phyloP scores from a whole-genome alignment of 768 basidiomycete species.

The Suillus clintonianus region DNA sequence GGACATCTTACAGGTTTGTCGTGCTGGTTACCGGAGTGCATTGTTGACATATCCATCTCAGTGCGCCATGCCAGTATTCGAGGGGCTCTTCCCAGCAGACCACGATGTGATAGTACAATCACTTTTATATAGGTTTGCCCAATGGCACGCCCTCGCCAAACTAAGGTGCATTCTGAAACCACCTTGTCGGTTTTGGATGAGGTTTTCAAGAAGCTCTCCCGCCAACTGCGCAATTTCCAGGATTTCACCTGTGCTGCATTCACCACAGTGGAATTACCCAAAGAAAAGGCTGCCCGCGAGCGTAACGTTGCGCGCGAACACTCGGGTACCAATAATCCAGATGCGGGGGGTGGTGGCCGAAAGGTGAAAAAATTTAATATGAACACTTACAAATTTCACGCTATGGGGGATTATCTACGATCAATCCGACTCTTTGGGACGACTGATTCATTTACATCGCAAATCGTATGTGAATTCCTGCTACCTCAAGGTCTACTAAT shows the following conservation, averaged over 20 bases:
- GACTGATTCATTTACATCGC: background rate
- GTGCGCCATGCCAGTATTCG: constrained; percentile 35
- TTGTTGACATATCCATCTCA: constrained; percentile 5
- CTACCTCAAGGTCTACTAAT: no score
- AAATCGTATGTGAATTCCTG: background rate
- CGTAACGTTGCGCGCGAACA: background rate
- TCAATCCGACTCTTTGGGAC: constrained; percentile 11
- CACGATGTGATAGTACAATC: constrained; percentile 20
- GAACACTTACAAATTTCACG: constrained; percentile 27
- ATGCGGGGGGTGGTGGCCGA: no score
- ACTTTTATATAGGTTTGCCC: constrained; percentile 22
- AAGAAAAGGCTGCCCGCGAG: constrained; percentile 30
- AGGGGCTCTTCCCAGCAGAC: constrained; percentile 28
- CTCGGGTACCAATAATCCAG: no score
- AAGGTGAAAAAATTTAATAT: constrained; percentile 18
- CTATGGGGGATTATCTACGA: constrained; percentile 18
- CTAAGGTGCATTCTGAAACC: constrained; percentile 32
- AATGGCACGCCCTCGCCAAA: constrained; percentile 40
- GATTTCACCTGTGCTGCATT: constrained; percentile 20
- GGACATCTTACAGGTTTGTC: constrained; percentile 42
- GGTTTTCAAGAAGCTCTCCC: constrained; percentile 22
- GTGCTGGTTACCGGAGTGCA: background rate
- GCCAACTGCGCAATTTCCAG: constrained; percentile 21
- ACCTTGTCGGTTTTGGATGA: constrained; percentile 18
- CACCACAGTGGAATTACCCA: constrained; percentile 31